Evolutionary conservation across 2,329 filamentous ascomycete species (phyloP), one percentile per base, ranked within the genome.

Genomic region (Helotiales sp.): DNA sequence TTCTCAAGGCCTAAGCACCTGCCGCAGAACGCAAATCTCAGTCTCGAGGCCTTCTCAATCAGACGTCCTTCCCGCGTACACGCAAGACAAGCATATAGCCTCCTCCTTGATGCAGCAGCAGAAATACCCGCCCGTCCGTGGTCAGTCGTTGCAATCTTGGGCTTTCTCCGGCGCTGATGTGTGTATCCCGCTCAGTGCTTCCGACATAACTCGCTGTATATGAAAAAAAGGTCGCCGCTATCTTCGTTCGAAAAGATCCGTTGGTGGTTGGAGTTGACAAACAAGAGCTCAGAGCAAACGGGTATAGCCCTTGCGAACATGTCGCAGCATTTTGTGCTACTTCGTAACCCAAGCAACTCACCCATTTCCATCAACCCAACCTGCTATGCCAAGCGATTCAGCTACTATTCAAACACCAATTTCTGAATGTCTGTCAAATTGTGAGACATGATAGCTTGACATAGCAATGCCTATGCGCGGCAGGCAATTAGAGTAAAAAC

Each of bases 401-500:
- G 40, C 27, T 44, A 24, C 40, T 44, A 24, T 44, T 44, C 22
- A 44, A 27, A 25, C 24, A 19, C 19, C 40, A 44, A 24, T 44
- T 24, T 44, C 6, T 44, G 40, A 44, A 44, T 24, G 51, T n/a
- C 38, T 38, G n/a, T 31, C 19, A 50, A 36, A 47, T 46, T 9
- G 49, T 36, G 46, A 48, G 51, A 50, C 13, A 27, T 54, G 38
- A 54, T 40, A 62, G 54, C 54, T 53, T 54, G 48, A 50, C 49
- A 54, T 49, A 48, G 61, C 47, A 54, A 60, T 52, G 60, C 60
- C 58, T 65, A 52, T n/a, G 19, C 29, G 50, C 13, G 19, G 29
- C 49, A 63, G 53, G 57, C 51, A 25, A 34, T 52, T 25, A 44
- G 15, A 53, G 50, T 33, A 12, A 54, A 29, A 38, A 54, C 17